Evolutionary conservation across 1,139 yeast species (phyloP).

Genomic region (Blastobotrys serpentis): DNA sequence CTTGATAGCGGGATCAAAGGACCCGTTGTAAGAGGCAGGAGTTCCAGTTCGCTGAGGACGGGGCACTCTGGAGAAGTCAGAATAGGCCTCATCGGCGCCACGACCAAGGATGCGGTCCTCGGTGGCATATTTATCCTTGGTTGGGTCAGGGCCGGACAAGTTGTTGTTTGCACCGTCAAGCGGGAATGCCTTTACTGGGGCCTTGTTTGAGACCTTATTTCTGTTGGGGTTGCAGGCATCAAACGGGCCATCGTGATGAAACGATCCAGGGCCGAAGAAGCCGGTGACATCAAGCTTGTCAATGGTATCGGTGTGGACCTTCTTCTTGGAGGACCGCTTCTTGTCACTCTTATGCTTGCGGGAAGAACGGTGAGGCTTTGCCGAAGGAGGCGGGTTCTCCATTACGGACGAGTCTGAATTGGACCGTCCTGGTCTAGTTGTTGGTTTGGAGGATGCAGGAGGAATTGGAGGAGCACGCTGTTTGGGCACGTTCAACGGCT

Average conservation of each 20-base stretch:
- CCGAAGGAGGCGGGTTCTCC: slow-evolving; percentile 25
- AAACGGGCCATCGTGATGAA: slow-evolving; percentile 98
- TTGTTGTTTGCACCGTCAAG: slow-evolving; percentile 92
- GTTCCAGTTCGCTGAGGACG: background rate
- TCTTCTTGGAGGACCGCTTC: slow-evolving; percentile 36
- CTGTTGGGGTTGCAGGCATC: slow-evolving; percentile 98
- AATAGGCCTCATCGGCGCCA: slow-evolving; percentile 35
- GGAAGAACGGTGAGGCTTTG: slow-evolving; percentile 22
- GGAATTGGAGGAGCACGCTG: slow-evolving; percentile 22
- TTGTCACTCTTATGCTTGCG: slow-evolving; percentile 19
- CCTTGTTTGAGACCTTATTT: slow-evolving; percentile 68
- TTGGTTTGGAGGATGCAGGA: slow-evolving; percentile 24
- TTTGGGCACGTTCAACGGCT: slow-evolving; percentile 10
- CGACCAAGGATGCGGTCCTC: slow-evolving; percentile 40
- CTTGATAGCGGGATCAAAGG: slow-evolving; percentile 66
- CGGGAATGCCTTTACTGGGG: slow-evolving; percentile 95
- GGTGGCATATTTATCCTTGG: slow-evolving; percentile 41
- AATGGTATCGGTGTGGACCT: slow-evolving; percentile 67
- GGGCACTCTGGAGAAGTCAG: slow-evolving; percentile 28
- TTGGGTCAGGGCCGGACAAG: slow-evolving; percentile 57
- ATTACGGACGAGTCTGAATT: slow-evolving; percentile 33
- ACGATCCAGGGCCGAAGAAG: slow-evolving; percentile 86
- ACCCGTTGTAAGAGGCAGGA: slow-evolving; percentile 10
- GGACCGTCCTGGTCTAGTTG: slow-evolving; percentile 25
- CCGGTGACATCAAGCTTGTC: slow-evolving; percentile 96